These are phyloP conservation scores for Glutinoglossum americanum DNA, from an alignment of 495 filamentous ascomycete species.

Conservation along the genomic window DNA sequence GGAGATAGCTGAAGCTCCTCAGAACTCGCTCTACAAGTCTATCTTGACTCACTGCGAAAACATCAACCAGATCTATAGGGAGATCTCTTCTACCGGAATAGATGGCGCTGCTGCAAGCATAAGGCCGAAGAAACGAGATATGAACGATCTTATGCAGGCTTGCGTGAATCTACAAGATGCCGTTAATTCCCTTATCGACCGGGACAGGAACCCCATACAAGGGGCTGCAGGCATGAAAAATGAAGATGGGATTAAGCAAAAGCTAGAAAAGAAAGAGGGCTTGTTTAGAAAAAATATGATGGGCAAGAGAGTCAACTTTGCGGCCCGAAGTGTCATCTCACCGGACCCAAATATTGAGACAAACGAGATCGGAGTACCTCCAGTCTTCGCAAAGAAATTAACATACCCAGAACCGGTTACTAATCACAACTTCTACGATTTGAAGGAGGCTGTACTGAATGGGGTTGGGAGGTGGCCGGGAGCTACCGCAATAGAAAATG, in stretches of 20 bases:
- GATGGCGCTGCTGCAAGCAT: conserved; percentile 11
- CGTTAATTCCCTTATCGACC: conserved; percentile 80
- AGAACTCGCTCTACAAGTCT: conserved; percentile 65
- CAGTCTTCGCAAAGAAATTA: conserved; percentile 87
- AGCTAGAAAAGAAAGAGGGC: conserved; percentile 96
- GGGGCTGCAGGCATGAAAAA: conserved; percentile 47
- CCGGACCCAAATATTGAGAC: conserved; percentile 98
- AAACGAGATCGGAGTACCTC: conserved; percentile 92
- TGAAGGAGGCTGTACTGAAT: conserved; percentile 93
- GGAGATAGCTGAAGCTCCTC: conserved; percentile 59
- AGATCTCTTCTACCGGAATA: conserved; percentile 32
- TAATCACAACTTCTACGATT: conserved; percentile 82
- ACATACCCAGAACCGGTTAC: conserved; percentile 97
- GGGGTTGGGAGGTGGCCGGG: conserved; percentile 87
- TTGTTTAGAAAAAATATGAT: conserved; percentile 99
- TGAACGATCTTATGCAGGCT: conserved; percentile 42
- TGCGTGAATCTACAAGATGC: conserved; percentile 68
- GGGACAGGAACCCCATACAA: conserved; percentile 57
- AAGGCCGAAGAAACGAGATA: conserved; percentile 22
- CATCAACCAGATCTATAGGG: conserved; percentile 54
- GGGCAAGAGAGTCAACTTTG: conserved; percentile 98
- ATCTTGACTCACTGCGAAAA: conserved; percentile 49
- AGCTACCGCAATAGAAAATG: conserved; percentile 83
- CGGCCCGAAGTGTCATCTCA: conserved; percentile 92
- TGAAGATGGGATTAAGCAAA: conserved; percentile 86